phyloP scores from a whole-genome alignment of 192 early-diverging fungal species.

The Backusella circina region DNA sequence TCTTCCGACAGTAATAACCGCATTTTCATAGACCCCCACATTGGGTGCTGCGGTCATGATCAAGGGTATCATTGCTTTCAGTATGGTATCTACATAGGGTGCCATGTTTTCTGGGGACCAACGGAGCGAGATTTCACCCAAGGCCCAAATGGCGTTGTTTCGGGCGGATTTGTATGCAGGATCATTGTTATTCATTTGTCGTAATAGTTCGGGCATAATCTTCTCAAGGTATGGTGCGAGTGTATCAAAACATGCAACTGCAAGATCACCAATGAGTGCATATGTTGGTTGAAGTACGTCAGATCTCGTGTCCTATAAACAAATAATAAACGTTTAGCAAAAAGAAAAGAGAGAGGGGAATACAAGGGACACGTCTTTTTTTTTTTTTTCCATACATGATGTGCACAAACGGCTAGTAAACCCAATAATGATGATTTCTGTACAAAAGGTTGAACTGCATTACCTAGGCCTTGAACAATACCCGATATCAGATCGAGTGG shows the following conservation, averaged over 20 bases:
- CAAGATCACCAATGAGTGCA: slow-evolving; percentile 17
- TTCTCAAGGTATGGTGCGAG: background rate
- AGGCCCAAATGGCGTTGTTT: slow-evolving; percentile 98
- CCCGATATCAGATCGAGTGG: slow-evolving; percentile 92
- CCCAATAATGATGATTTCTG: slow-evolving; percentile 63
- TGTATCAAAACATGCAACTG: slow-evolving; percentile 13
- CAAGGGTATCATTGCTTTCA: slow-evolving; percentile 78
- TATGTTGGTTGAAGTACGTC: slow-evolving; percentile 16
- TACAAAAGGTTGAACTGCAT: slow-evolving; percentile 71
- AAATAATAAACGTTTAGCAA: background rate
- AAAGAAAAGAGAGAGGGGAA: background rate
- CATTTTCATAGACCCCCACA: slow-evolving; percentile 81
- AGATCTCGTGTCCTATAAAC: background rate
- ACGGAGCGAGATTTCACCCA: slow-evolving; percentile 93
- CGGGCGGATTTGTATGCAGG: slow-evolving; percentile 47
- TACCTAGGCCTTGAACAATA: slow-evolving; percentile 86
- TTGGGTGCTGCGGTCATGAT: slow-evolving; percentile 53
- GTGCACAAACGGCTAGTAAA: slow-evolving; percentile 76
- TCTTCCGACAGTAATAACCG: slow-evolving; percentile 94
- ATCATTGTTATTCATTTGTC: background rate
- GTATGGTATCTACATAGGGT: slow-evolving; percentile 66
- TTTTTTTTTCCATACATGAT: slow-evolving; percentile 42
- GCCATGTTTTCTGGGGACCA: slow-evolving; percentile 70
- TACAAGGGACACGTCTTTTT: too few species aligned
- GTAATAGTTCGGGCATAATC: background rate